These are phyloP conservation scores for Aspergillus texensis DNA, from an alignment of 2,329 filamentous ascomycete genomes.

Conservation along the genomic window DNA sequence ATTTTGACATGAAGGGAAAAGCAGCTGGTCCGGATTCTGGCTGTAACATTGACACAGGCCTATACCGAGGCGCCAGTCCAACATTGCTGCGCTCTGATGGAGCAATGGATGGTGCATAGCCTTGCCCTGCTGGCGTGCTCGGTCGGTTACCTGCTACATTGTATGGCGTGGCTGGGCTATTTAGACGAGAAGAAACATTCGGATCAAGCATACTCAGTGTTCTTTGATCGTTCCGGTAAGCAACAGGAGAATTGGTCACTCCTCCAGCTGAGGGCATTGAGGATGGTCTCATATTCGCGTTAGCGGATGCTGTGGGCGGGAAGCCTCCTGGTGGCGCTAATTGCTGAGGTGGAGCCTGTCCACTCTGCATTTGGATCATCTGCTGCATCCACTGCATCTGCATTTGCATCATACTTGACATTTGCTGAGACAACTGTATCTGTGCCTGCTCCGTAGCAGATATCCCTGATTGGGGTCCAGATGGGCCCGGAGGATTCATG, in stretches of 20 bases:
- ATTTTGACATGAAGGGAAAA: slow-evolving; percentile 36
- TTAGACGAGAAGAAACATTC: slow-evolving; percentile 46
- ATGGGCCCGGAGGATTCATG: slow-evolving; percentile 25
- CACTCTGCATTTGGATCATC: slow-evolving; percentile 65
- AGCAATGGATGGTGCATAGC: slow-evolving; percentile 87
- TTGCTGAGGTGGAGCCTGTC: slow-evolving; percentile 35
- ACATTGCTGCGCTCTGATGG: slow-evolving; percentile 95
- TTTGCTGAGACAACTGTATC: slow-evolving; percentile 78
- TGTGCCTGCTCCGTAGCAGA: slow-evolving; percentile 72
- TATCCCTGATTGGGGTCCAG: slow-evolving; percentile 38
- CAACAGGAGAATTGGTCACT: slow-evolving; percentile 22
- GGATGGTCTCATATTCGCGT: slow-evolving; percentile 46
- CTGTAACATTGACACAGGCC: slow-evolving; percentile 75
- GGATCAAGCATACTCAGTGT: slow-evolving; percentile 86
- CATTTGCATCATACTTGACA: slow-evolving; percentile 88
- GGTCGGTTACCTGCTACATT: slow-evolving; percentile 30
- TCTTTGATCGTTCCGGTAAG: slow-evolving; percentile 48
- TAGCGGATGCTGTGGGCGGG: slow-evolving; percentile 27
- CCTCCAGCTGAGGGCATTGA: slow-evolving; percentile 48
- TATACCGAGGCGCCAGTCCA: slow-evolving; percentile 85
- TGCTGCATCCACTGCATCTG: slow-evolving; percentile 91
- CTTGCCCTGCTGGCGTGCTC: slow-evolving; percentile 29
- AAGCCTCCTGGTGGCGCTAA: slow-evolving; percentile 33
- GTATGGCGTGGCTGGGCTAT: slow-evolving; percentile 38
- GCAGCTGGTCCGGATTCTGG: slow-evolving; percentile 37